These are phyloP conservation scores for Eutrema japonicum DNA, from an alignment of 345 rosid species.

Conservation along the genomic window DNA sequence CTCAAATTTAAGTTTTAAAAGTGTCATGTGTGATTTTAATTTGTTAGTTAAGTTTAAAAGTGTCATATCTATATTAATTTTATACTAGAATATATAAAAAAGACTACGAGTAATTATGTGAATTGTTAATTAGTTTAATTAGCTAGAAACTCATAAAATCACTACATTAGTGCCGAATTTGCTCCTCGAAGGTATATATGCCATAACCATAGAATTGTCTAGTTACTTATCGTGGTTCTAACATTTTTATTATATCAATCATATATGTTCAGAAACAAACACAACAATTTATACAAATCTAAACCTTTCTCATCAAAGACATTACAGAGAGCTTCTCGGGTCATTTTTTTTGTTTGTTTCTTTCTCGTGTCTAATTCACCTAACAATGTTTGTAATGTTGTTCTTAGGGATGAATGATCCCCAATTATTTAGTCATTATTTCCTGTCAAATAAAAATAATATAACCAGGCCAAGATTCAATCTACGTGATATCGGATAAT, in stretches of 20 bases:
- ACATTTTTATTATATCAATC: not conserved
- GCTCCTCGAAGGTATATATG: not conserved
- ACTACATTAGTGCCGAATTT: not conserved
- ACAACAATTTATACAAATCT: not conserved
- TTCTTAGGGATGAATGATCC: not conserved
- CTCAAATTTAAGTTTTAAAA: not conserved
- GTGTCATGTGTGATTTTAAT: not conserved
- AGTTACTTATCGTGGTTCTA: not conserved
- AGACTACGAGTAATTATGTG: not conserved
- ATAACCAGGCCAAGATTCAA: slow-evolving; percentile 29
- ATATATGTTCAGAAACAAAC: not conserved
- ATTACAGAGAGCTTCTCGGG: not conserved
- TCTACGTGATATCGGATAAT: slow-evolving; percentile 24
- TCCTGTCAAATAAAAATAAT: not conserved
- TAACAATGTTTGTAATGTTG: not conserved
- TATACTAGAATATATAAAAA: not conserved
- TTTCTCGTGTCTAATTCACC: slow-evolving; percentile 3
- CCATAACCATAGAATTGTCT: not conserved
- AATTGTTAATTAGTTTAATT: not conserved
- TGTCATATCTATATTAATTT: too few species aligned
- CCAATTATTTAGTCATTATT: slow-evolving; percentile 20
- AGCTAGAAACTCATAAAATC: slow-evolving; percentile 9
- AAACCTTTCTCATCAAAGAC: slow-evolving; percentile 1
- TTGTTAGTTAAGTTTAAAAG: not conserved
- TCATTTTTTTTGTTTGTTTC: not conserved